These are phyloP conservation scores for Tricholomella constricta DNA, from an alignment of 768 basidiomycete species.

Conservation along the genomic window DNA sequence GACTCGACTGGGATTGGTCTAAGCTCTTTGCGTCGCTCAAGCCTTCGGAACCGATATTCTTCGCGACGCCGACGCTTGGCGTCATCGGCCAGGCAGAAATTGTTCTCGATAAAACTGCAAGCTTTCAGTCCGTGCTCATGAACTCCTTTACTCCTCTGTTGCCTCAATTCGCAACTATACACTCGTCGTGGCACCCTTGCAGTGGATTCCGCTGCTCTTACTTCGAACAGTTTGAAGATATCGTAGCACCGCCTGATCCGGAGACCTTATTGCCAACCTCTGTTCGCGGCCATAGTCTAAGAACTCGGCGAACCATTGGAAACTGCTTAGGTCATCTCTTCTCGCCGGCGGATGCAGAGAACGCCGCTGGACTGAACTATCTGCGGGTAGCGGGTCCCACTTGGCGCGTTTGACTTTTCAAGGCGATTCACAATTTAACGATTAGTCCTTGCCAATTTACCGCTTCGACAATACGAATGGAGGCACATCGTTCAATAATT, in stretches of 20 bases:
- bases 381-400: constrained; percentile 65
- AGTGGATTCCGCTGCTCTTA: constrained; percentile 71
- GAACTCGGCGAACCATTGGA: constrained; percentile 59
- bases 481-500: constrained; percentile 56
- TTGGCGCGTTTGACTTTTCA: constrained; percentile 76
- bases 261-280: not conserved
- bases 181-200: not conserved
- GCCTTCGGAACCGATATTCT: constrained; percentile 52
- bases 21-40: constrained; percentile 51
- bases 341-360: constrained; percentile 55
- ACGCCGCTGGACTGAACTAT: constrained; percentile 66
- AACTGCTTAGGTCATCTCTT: constrained; percentile 59
- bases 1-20: constrained; percentile 50
- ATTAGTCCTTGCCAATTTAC: constrained; percentile 42
- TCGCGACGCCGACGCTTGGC: constrained; percentile 53
- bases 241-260: not conserved
- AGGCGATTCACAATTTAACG: constrained; percentile 36
- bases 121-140: constrained; percentile 67
- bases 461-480: constrained; percentile 61
- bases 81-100: constrained; percentile 60
- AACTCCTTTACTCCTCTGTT: no score
- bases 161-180: no score
- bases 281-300: constrained; percentile 38
- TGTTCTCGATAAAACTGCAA: constrained; percentile 49
- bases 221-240: constrained; percentile 66